Percentiles rank a stretch among this genome's conserved stretches.
phyloP scores from a whole-genome alignment of 306 rosid genomes.

The Alnus glutinosa region DNA sequence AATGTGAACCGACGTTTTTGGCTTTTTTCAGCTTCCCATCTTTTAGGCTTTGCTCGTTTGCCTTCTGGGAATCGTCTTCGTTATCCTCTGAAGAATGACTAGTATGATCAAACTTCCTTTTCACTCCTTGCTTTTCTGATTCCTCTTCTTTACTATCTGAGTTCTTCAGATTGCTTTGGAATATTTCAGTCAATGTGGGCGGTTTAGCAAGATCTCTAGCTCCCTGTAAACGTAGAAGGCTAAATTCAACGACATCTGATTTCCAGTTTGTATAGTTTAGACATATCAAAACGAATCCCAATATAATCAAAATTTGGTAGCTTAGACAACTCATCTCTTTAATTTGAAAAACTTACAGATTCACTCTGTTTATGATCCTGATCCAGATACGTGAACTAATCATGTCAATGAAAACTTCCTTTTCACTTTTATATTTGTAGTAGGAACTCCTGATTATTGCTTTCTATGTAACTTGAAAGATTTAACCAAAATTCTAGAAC shows the following conservation, averaged over 20 bases:
- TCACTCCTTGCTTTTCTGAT: constrained; percentile 48
- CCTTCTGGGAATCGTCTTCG: constrained; percentile 39
- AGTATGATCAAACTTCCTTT: constrained; percentile 60
- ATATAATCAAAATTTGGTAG: background rate
- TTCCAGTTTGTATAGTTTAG: background rate
- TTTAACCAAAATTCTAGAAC: background rate
- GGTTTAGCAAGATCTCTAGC: constrained; percentile 76
- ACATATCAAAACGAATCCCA: background rate
- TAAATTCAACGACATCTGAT: background rate
- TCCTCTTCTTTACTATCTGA: constrained; percentile 42
- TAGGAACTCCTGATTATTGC: background rate
- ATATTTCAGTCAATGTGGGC: constrained; percentile 80
- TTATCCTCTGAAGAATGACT: constrained; percentile 52
- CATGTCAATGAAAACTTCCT: background rate
- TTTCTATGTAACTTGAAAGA: background rate
- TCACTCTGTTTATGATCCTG: background rate
- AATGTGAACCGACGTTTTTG: constrained; percentile 58
- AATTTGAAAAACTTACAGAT: background rate
- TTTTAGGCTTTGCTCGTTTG: constrained; percentile 34
- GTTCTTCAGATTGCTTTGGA: constrained; percentile 47
- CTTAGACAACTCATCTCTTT: background rate
- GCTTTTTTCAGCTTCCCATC: constrained; percentile 72
- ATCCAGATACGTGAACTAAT: background rate
- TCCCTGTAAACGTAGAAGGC: constrained; percentile 46
- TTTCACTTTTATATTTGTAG: background rate